Evolutionary conservation across 257 asterid genomes (phyloP), one percentile per base, ranked within the genome.

Genomic region (Gardenia jasminoides): DNA sequence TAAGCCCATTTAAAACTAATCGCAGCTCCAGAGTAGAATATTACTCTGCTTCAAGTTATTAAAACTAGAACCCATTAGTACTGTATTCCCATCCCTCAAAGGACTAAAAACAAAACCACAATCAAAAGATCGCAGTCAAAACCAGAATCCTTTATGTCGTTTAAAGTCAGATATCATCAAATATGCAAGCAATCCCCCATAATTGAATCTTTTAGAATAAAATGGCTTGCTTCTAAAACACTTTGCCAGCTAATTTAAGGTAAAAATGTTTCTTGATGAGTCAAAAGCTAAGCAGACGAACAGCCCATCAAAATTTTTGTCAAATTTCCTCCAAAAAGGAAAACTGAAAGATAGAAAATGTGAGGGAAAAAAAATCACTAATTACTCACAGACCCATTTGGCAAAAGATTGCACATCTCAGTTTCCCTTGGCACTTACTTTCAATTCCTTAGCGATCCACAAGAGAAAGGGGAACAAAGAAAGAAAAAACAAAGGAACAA

Each of bases 331-430:
- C 66, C 41, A 36, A 10, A 22, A 20, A 8, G 9, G 24, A 33
- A 65, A 43, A n/a, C 22, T 47, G 41, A 50, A 7, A 11, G 50
- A 19, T 11, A 13, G 17, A 31, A 47, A 4, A 46, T 26, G 44
- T 20, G 58, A 3, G 20, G 30, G 67, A 11, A 26, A 80, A 26
- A 80, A 54, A 74, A 16, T 36, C 20, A 19, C 36, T 17, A 15
- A 13, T 66, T 10, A 65, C 30, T n/a, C 59, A n/a, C 33, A 71
- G 28, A 62, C 47, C 46, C 39, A 12, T 17, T 16, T 17, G 17
- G 61, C 33, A 1, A n/a, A 64, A 59, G 9, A 62, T 43, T 64
- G 56, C 33, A 81, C 48, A 72, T 65, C 41, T 80, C 72, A 68
- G 66, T 16, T 30, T 73, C 36, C 72, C 22, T 22, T 12, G 16